A percentile compares a stretch with the other conserved stretches of the same genome.
Conservation (phyloP, 2,329 filamentous ascomycete species). For the Hypoxylon sp. region DNA sequence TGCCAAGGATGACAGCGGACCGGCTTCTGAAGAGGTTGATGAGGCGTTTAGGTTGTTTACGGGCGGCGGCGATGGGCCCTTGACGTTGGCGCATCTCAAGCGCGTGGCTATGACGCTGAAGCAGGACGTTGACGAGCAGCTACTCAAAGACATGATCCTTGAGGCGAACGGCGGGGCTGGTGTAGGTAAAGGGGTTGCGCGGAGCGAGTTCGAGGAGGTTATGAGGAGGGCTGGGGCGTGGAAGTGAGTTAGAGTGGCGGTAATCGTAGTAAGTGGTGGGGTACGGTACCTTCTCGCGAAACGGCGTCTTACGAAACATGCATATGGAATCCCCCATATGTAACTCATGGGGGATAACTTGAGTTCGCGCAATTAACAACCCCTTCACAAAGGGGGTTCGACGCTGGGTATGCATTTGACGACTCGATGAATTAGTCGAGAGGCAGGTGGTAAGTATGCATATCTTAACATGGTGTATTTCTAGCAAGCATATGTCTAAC, state of each 20-base stretch:
- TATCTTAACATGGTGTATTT: not conserved
- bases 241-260: conserved; percentile 64
- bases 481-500: conserved; percentile 1
- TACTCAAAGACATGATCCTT: conserved; percentile 92
- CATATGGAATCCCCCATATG: not conserved
- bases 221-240: conserved; percentile 89
- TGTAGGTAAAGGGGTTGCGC: conserved; percentile 77
- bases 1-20: conserved; percentile 63
- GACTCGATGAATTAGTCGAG: not conserved
- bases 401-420: not conserved
- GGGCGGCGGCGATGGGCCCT: conserved; percentile 66
- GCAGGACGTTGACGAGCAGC: conserved; percentile 85
- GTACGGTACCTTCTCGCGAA: not conserved
- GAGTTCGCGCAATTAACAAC: not conserved
- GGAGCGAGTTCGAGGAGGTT: conserved; percentile 87
- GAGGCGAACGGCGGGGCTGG: conserved; percentile 90
- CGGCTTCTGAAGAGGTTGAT: conserved; percentile 74
- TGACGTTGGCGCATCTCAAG: conserved; percentile 83
- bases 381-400: not conserved
- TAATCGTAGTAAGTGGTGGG: not conserved
- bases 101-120: conserved; percentile 85
- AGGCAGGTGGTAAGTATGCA: conserved; percentile 10
- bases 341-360: not conserved
- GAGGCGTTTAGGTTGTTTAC: conserved; percentile 89
- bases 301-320: not conserved